These are phyloP conservation scores for Picea glauca DNA, from an alignment of 75 land plant genomes.

Conservation along the genomic window DNA sequence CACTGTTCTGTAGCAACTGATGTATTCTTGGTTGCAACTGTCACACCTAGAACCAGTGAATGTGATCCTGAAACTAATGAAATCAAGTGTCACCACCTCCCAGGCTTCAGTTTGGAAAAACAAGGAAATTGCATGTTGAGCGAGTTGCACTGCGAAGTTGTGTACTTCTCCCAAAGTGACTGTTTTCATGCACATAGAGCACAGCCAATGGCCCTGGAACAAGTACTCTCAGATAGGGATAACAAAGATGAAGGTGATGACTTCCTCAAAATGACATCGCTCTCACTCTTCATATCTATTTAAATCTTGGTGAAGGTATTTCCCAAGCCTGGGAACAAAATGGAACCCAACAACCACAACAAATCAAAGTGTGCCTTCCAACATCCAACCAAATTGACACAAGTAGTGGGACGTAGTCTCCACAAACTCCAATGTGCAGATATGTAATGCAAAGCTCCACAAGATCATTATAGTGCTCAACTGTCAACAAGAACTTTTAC, in stretches of 20 bases:
- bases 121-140: conserved; percentile 60
- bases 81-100: conserved; percentile 23
- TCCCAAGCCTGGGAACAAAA: too few species aligned
- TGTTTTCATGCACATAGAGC: conserved; percentile 90
- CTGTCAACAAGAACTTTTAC: too few species aligned
- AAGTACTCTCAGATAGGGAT: conserved; percentile 85
- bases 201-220: conserved; percentile 92
- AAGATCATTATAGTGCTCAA: too few species aligned
- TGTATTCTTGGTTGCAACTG: conserved; percentile 35
- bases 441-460: too few species aligned
- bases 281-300: too few species aligned
- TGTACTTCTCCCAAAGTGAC: conserved; percentile 52
- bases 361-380: too few species aligned
- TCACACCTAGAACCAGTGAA: conserved; percentile 23
- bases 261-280: background rate
- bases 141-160: conserved; percentile 73
- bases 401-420: too few species aligned
- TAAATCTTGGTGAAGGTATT: too few species aligned
- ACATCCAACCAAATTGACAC: too few species aligned
- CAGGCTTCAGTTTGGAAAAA: conserved; percentile 57
- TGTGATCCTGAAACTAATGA: conserved; percentile 28
- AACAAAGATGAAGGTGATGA: conserved; percentile 98
- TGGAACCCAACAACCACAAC: too few species aligned
- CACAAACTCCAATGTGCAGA: too few species aligned
- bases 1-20: conserved; percentile 21